These are phyloP conservation scores for Cercospora janseana DNA, from an alignment of 2,329 filamentous ascomycete species.

Conservation along the genomic window DNA sequence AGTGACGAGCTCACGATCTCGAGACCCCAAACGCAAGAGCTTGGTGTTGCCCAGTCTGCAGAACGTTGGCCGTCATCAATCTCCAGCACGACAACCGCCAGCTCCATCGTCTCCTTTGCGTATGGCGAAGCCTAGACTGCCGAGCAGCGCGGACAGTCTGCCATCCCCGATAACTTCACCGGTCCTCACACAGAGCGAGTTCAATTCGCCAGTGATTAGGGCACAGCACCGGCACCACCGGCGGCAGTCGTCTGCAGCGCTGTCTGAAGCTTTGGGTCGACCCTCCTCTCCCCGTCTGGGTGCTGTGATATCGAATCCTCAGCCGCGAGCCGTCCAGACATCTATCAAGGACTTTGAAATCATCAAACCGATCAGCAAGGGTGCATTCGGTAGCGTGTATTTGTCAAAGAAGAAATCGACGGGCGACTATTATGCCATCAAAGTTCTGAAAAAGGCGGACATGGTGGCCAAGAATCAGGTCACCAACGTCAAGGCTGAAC, in stretches of 20 bases:
- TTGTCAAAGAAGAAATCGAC: conserved; percentile 98
- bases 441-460: conserved; percentile 98
- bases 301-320: conserved; percentile 72
- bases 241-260: conserved; percentile 85
- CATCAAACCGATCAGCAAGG: conserved; percentile 98
- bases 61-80: conserved; percentile 80
- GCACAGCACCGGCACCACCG: conserved; percentile 64
- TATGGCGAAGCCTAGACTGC: conserved; percentile 75
- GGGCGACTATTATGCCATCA: conserved; percentile 97
- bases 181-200: conserved; percentile 77
- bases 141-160: conserved; percentile 61
- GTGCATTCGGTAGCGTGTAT: conserved; percentile 96
- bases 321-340: conserved; percentile 82
- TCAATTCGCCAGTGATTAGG: conserved; percentile 68
- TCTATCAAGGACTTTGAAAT: conserved; percentile 99
- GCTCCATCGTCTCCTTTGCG: conserved; percentile 75
- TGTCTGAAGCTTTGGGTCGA: conserved; percentile 62
- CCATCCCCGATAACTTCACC: conserved; percentile 88
- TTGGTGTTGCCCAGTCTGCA: conserved; percentile 69
- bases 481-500: conserved; percentile 96
- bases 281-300: conserved; percentile 80
- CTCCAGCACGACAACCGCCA: conserved; percentile 71
- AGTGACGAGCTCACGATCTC: conserved; percentile 64
- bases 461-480: conserved; percentile 99
- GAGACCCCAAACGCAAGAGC: conserved; percentile 82